Percentiles rank a stretch among this genome's conserved stretches.
phyloP scores from a whole-genome alignment of 306 rosid species.

The Styphnolobium japonicum region DNA sequence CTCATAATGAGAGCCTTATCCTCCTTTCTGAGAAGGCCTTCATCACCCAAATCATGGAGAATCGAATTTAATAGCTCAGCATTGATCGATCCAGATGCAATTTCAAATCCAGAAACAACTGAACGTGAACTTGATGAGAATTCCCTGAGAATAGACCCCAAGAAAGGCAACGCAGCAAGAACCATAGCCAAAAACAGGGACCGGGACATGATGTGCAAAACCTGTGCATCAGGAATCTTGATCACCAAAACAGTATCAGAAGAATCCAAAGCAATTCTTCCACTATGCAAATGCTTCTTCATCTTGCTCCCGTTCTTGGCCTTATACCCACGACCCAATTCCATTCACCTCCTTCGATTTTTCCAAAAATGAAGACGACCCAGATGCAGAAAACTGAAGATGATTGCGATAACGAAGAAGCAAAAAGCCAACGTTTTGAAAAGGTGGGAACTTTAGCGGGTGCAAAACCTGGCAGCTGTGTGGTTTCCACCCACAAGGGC shows the following conservation, averaged over 20 bases:
- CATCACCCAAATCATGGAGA: constrained; percentile 54
- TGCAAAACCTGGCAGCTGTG: constrained; percentile 68
- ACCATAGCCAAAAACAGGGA: constrained; percentile 55
- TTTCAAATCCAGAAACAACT: constrained; percentile 11
- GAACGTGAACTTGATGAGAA: constrained; percentile 9
- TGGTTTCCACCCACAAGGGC: constrained; percentile 84
- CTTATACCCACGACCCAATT: constrained; percentile 13
- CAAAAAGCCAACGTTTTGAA: neutral
- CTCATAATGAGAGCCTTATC: constrained; percentile 52
- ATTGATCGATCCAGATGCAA: constrained; percentile 8
- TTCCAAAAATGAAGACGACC: constrained; percentile 23
- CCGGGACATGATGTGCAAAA: constrained; percentile 44
- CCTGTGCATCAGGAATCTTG: constrained; percentile 46
- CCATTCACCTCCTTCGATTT: too few relatives aligned
- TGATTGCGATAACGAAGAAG: neutral
- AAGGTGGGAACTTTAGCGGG: constrained; percentile 45
- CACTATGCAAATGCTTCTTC: constrained; percentile 27
- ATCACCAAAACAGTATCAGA: constrained; percentile 43
- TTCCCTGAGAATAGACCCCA: constrained; percentile 32
- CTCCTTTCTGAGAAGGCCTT: constrained; percentile 44
- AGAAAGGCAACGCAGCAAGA: constrained; percentile 45
- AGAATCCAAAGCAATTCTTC: constrained; percentile 31
- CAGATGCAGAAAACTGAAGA: constrained; percentile 27
- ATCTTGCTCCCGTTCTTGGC: constrained; percentile 21
- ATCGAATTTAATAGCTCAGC: constrained; percentile 40